phyloP scores from a whole-genome alignment of 495 filamentous ascomycete species.

The Penicillium mononematosum region DNA sequence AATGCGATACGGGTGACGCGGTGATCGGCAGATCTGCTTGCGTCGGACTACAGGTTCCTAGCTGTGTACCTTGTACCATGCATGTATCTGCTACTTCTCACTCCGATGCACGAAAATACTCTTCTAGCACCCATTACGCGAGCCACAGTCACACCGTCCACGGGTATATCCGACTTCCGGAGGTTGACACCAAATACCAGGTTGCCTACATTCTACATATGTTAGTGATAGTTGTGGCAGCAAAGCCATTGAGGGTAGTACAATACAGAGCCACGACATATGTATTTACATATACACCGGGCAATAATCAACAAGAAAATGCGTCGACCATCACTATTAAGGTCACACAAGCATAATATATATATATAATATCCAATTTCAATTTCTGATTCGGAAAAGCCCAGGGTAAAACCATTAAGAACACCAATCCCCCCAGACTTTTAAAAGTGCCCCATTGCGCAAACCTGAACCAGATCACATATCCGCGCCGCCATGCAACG shows the following conservation, averaged over 20 bases:
- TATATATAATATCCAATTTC: background rate
- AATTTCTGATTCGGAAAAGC: background rate
- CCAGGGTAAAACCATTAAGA: background rate
- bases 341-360: background rate
- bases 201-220: background rate
- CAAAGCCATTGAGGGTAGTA: background rate
- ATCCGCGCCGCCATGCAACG: constrained; percentile 16
- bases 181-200: background rate
- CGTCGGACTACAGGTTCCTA: background rate
- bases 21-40: constrained; percentile 16
- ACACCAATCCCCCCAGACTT: constrained; percentile 14
- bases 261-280: background rate
- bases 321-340: background rate
- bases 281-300: background rate
- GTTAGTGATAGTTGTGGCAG: background rate
- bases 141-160: background rate
- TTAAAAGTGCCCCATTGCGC: constrained; percentile 1
- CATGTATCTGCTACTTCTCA: background rate
- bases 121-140: background rate
- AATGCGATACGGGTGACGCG: constrained; percentile 12
- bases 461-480: background rate
- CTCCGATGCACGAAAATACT: background rate
- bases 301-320: background rate
- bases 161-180: background rate
- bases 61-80: background rate